phyloP scores from a whole-genome alignment of 805 yeast genomes.

The Candida krabiensis region DNA sequence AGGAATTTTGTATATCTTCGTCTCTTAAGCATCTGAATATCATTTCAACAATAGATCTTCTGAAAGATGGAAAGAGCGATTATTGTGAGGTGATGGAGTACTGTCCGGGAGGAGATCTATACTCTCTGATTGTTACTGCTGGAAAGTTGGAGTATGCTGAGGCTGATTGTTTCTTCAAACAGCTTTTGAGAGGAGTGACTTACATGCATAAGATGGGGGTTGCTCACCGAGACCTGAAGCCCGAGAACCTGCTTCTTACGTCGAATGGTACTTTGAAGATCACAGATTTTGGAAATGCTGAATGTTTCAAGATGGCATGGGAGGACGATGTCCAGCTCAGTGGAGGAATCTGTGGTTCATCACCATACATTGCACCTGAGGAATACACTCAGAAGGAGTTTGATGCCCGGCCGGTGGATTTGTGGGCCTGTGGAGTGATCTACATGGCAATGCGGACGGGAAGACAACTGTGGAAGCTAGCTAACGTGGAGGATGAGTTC shows the following conservation, averaged over 20 bases:
- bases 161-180: constrained; percentile 90
- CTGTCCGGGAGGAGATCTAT: constrained; percentile 80
- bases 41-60: constrained; percentile 70
- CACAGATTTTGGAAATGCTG: constrained; percentile 86
- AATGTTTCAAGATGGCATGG: constrained; percentile 85
- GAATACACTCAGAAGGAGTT: constrained; percentile 65
- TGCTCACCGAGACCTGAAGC: constrained; percentile 86
- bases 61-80: constrained; percentile 80
- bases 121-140: constrained; percentile 68
- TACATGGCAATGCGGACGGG: constrained; percentile 96
- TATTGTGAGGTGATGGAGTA: constrained; percentile 86
- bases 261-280: constrained; percentile 73
- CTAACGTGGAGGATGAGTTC: constrained; percentile 78
- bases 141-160: constrained; percentile 81
- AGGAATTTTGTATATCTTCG: constrained; percentile 81
- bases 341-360: constrained; percentile 80
- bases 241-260: constrained; percentile 78
- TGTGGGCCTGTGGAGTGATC: constrained; percentile 93
- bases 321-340: constrained; percentile 67
- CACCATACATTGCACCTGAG: constrained; percentile 92
- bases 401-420: constrained; percentile 81
- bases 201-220: constrained; percentile 92
- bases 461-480: constrained; percentile 86
- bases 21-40: constrained; percentile 77
- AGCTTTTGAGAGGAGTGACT: constrained; percentile 75